These are phyloP conservation scores for Fonsecaea nubica DNA, from an alignment of 2,329 filamentous ascomycete species.

Conservation along the genomic window DNA sequence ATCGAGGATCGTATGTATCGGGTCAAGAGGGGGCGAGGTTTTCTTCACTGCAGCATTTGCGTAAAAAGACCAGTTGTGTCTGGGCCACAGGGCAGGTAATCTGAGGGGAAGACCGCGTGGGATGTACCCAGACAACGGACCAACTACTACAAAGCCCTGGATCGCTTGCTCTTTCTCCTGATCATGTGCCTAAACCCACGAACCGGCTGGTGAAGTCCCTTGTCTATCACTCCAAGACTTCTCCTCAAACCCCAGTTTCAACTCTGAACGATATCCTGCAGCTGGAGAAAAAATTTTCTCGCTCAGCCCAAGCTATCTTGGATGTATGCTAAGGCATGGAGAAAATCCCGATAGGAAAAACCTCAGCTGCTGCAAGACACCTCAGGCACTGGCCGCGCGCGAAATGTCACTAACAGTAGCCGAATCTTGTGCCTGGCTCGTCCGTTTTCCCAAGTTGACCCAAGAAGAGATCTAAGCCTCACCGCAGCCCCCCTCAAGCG, in stretches of 20 bases:
- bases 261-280: background rate
- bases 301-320: conserved; percentile 1
- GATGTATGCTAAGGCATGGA: background rate
- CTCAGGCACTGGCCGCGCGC: background rate
- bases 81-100: conserved; percentile 3
- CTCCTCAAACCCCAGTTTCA: background rate
- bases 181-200: conserved; percentile 14
- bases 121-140: background rate
- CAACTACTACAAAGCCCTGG: background rate
- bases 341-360: conserved; percentile 6
- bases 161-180: conserved; percentile 13
- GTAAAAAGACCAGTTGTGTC: conserved; percentile 18
- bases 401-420: background rate
- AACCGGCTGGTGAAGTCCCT: background rate
- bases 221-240: background rate
- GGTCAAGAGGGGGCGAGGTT: conserved; percentile 6
- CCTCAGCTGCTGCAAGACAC: conserved; percentile 18
- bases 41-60: conserved; percentile 31
- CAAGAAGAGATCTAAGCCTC: conserved; percentile 3
- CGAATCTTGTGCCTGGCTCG: conserved; percentile 23
- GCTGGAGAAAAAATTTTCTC: conserved; percentile 12
- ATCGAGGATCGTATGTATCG: conserved; percentile 11
- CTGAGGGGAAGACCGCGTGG: conserved; percentile 8
- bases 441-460: conserved; percentile 2
- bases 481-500: background rate